phyloP scores from a whole-genome alignment of 805 yeast species.

The Lachancea mirantina region DNA sequence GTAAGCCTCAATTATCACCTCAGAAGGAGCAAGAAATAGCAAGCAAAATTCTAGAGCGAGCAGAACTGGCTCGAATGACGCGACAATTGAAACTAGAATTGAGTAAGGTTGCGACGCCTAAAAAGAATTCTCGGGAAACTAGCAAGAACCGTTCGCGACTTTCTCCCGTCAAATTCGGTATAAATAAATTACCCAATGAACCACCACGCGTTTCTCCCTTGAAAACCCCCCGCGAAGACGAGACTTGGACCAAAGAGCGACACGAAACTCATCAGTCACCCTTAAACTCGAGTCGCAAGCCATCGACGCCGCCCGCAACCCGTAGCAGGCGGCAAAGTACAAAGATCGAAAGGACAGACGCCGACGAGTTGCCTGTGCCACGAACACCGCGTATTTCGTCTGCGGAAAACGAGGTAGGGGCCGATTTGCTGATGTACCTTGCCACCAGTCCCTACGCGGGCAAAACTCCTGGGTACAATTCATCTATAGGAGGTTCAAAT shows the following conservation, averaged over 20 bases:
- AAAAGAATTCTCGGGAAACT: conserved; percentile 8
- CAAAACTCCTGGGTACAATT: conserved; percentile 6
- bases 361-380: conserved; percentile 14
- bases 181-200: background rate
- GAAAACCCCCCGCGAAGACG: conserved; percentile 2
- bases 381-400: conserved; percentile 11
- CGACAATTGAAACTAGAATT: conserved; percentile 29
- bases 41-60: conserved; percentile 28
- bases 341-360: conserved; percentile 3
- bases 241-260: background rate
- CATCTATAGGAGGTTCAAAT: conserved; percentile 1
- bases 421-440: conserved; percentile 31
- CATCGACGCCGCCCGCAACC: conserved; percentile 11
- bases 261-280: conserved; percentile 6
- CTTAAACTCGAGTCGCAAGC: conserved; percentile 7
- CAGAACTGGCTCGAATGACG: conserved; percentile 32
- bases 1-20: conserved; percentile 13
- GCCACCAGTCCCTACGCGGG: conserved; percentile 31
- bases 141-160: conserved; percentile 8
- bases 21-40: conserved; percentile 30
- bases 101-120: conserved; percentile 24
- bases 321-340: conserved; percentile 3
- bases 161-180: conserved; percentile 12
- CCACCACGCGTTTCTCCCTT: conserved; percentile 6
- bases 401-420: conserved; percentile 26